Percentiles rank a stretch among this genome's conserved stretches.
Conservation (phyloP, 179 eudicot species). For the Beta macrorhiza region DNA sequence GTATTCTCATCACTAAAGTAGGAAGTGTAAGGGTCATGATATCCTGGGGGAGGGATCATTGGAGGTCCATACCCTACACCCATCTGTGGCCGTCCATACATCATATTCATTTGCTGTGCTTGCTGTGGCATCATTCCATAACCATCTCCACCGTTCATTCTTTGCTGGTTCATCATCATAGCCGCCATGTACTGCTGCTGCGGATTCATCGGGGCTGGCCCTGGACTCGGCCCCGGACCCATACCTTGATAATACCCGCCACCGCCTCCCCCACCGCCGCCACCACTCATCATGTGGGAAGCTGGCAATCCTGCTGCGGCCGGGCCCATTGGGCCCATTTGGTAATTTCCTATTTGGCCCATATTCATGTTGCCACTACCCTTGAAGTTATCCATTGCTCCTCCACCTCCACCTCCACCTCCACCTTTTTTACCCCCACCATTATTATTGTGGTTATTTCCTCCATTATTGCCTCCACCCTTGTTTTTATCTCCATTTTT, state of each 20-base stretch:
- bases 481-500: constrained; percentile 15
- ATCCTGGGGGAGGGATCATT: constrained; percentile 38
- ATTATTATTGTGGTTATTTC: constrained; percentile 13
- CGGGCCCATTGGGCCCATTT: constrained; percentile 64
- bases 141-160: constrained; percentile 50
- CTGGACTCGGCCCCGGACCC: constrained; percentile 36
- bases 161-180: constrained; percentile 77
- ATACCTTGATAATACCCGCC: constrained; percentile 51
- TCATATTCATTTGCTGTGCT: constrained; percentile 40
- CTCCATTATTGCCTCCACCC: constrained; percentile 32
- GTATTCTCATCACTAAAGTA: constrained; percentile 84
- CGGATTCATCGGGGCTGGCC: constrained; percentile 34
- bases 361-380: constrained; percentile 39
- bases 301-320: constrained; percentile 62
- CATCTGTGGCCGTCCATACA: constrained; percentile 56
- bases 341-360: constrained; percentile 44
- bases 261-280: constrained; percentile 38
- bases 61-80: constrained; percentile 38
- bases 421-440: constrained; percentile 43
- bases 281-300: constrained; percentile 36
- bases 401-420: constrained; percentile 8
- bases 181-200: constrained; percentile 75
- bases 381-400: constrained; percentile 30
- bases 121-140: constrained; percentile 42
- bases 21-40: constrained; percentile 54